Base-by-base conservation (phyloP, 352 stramenopile genomes). In the Phytopythium cucurbitacearum region DNA sequence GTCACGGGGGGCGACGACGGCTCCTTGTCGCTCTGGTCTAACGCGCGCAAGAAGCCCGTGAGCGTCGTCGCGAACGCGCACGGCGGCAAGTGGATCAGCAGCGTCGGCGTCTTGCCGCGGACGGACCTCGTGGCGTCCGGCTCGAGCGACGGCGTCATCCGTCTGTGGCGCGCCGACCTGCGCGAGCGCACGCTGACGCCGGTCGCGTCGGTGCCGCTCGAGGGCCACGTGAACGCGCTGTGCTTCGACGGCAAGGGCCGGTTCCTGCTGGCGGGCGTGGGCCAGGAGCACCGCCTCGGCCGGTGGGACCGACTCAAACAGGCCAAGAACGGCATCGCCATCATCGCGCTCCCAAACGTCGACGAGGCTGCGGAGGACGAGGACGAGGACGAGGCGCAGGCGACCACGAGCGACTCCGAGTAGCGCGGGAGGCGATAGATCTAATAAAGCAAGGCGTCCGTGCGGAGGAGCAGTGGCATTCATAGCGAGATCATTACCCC, bases 21-120 rank as follows among this genome's bases (percentile, higher is more conserved):
- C 34, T 88, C 78, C 37, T 69, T 98, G 32, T 84, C 83, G 41
- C 79, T 98, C 34, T 98, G 94, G 90, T 96, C 92, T 59, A 95
- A 93, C 43, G 84, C 85, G 35, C 91, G 95, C 41, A 98, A 98
- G 68, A 98, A 97, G 64, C 91, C 94, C 6, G 81, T 96, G 21
- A 79, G 68, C 49, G 75, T 91, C 15, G 70, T 97, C 6, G 57
- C 62, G 13, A 71, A 85, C 45, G 93, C 91, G n/a, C 94, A 98
- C 60, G 84, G 74, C n/a, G 85, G 83, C 53, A 83, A 89, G 44
- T 97, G 91, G 91, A 92, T 98, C 54, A 92, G 70, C 59, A 91
- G 80, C 55, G 59, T 97, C 21, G 82, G 91, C 12, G 87, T 96
- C 28, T 80, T 97, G 65, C 85, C 86, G 2, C 82, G 83, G 33